Conservation (phyloP, 495 filamentous ascomycete species). For the Penicillium riverlandense region DNA sequence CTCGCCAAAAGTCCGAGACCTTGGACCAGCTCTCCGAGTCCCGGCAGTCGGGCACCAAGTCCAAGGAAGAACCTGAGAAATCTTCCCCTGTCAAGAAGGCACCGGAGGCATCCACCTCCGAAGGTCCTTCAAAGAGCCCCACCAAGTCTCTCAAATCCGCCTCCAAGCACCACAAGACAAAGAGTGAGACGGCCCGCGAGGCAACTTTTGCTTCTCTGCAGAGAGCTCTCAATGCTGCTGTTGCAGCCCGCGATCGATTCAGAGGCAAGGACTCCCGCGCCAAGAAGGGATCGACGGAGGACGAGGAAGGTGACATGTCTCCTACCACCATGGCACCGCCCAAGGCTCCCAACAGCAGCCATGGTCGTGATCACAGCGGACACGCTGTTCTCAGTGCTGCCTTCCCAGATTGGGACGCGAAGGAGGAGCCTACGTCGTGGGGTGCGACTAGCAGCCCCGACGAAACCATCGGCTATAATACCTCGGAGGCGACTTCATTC, state of each 20-base stretch:
- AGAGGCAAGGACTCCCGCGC: constrained; percentile 11
- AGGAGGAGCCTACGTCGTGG: constrained; percentile 28
- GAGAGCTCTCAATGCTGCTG: constrained; percentile 37
- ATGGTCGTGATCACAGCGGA: constrained; percentile 3
- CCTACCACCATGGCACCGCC: constrained; percentile 26
- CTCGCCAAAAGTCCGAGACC: constrained; percentile 27
- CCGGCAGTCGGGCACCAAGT: constrained; percentile 12
- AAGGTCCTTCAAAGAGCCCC: constrained; percentile 12
- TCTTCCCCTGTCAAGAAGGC: constrained; percentile 27
- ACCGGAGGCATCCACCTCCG: constrained; percentile 13
- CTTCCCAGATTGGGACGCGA: constrained; percentile 29
- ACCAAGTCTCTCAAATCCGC: constrained; percentile 6
- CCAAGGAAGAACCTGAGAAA: constrained; percentile 21
- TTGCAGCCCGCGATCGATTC: constrained; percentile 32
- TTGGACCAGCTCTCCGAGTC: constrained; percentile 18
- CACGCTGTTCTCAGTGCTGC: constrained; percentile 13
- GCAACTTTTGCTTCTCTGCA: constrained; percentile 41
- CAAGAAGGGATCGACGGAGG: constrained; percentile 9
- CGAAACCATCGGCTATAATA: constrained; percentile 18
- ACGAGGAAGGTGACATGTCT: constrained; percentile 20
- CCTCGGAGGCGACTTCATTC: constrained; percentile 8
- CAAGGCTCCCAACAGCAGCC: constrained; percentile 3
- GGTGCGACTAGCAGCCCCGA: constrained; percentile 20
- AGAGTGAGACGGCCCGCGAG: constrained; percentile 35
- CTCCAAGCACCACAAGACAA: constrained; percentile 33